These are phyloP conservation scores for Podosphaera xanthii DNA, from an alignment of 2,329 filamentous ascomycete genomes.

Conservation along the genomic window DNA sequence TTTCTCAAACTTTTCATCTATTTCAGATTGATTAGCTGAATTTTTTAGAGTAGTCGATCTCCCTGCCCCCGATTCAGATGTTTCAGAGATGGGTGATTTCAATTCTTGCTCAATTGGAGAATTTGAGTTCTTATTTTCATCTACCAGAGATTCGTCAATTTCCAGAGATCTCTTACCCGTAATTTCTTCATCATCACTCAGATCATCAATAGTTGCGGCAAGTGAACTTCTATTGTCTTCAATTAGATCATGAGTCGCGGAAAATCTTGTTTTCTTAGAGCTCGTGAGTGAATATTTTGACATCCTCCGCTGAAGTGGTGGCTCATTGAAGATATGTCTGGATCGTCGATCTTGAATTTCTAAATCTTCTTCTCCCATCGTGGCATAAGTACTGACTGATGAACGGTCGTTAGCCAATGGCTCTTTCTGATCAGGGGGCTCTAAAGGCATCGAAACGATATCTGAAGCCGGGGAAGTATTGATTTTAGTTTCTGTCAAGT, in stretches of 20 bases:
- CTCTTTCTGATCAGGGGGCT: constrained; percentile 23
- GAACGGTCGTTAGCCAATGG: constrained; percentile 29
- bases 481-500: background rate
- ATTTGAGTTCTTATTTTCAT: background rate
- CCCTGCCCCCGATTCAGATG: background rate
- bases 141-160: constrained; percentile 3
- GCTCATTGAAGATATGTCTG: constrained; percentile 26
- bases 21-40: background rate
- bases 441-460: constrained; percentile 44
- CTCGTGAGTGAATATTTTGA: constrained; percentile 7
- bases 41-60: background rate
- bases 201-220: constrained; percentile 32
- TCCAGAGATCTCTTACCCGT: constrained; percentile 10
- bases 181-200: constrained; percentile 19
- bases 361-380: constrained; percentile 39
- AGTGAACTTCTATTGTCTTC: constrained; percentile 26
- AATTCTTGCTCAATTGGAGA: constrained; percentile 3
- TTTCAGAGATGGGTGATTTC: background rate
- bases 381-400: constrained; percentile 48
- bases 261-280: constrained; percentile 22
- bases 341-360: constrained; percentile 28
- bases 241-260: constrained; percentile 17
- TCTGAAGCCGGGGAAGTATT: constrained; percentile 22
- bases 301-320: constrained; percentile 16
- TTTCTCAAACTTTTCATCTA: background rate